Conservation (phyloP, 2,329 filamentous ascomycete genomes). For the Pestalotiopsis sp. region DNA sequence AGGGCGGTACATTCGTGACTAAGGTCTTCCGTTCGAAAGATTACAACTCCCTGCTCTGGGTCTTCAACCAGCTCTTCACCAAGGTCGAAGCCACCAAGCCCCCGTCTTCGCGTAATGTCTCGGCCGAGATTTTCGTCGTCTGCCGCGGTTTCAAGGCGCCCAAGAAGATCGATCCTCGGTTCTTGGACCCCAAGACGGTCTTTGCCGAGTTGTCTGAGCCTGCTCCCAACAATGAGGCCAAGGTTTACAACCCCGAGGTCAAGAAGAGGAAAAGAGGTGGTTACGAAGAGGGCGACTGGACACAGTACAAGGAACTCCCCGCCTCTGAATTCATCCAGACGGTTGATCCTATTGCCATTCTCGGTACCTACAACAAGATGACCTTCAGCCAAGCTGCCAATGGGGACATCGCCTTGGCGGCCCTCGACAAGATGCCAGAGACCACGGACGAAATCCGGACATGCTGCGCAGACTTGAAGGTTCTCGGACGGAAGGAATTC, state of each 20-base stretch:
- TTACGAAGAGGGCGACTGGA: conserved; percentile 96
- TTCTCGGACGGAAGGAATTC: conserved; percentile 93
- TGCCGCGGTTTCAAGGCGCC: conserved; percentile 95
- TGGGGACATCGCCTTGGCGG: conserved; percentile 83
- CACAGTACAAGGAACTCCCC: conserved; percentile 84
- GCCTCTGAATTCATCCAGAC: conserved; percentile 96
- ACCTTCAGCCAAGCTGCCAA: conserved; percentile 80
- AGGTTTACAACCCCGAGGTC: conserved; percentile 95
- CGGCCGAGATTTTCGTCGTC: conserved; percentile 97
- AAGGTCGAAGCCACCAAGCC: conserved; percentile 98
- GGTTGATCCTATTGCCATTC: conserved; percentile 86
- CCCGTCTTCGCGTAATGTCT: conserved; percentile 92
- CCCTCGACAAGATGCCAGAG: conserved; percentile 82
- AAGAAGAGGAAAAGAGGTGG: conserved; percentile 98
- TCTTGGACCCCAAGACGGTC: conserved; percentile 85
- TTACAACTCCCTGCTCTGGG: conserved; percentile 94
- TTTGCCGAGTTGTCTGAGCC: conserved; percentile 90
- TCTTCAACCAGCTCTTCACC: conserved; percentile 93
- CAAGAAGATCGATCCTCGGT: conserved; percentile 88
- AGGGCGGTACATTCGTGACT: conserved; percentile 92
- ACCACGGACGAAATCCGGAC: conserved; percentile 81
- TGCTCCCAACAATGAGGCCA: conserved; percentile 93
- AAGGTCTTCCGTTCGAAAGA: conserved; percentile 98
- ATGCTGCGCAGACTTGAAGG: conserved; percentile 83
- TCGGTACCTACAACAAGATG: conserved; percentile 83